Conservation (phyloP, 331 rosid genomes). For the Phaseolus coccineus region DNA sequence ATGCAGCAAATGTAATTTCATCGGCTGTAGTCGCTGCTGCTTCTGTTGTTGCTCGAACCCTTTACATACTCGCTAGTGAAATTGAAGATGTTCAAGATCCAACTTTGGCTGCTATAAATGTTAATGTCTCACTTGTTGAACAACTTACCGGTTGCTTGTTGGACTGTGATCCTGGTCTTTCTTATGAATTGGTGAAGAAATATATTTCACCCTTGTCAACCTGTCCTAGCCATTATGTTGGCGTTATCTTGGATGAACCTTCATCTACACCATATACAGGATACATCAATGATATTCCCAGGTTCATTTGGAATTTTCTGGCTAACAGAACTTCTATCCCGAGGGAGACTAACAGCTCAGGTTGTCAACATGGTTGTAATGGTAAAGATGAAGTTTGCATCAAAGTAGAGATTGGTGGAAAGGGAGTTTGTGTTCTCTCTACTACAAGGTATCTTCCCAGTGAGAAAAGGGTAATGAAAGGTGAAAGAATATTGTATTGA, state of each 20-base stretch:
- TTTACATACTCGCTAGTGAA: slow-evolving; percentile 76
- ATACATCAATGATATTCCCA: slow-evolving; percentile 75
- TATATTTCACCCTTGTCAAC: slow-evolving; percentile 68
- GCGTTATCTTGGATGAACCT: slow-evolving; percentile 80
- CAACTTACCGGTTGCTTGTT: slow-evolving; percentile 78
- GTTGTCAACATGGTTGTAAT: slow-evolving; percentile 71
- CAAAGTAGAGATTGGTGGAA: slow-evolving; percentile 74
- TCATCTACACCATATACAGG: slow-evolving; percentile 69
- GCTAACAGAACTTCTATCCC: slow-evolving; percentile 77
- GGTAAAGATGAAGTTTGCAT: slow-evolving; percentile 76
- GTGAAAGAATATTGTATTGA: no score
- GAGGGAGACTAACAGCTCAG: slow-evolving; percentile 54
- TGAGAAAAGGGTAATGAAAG: no score
- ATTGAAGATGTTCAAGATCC: slow-evolving; percentile 56
- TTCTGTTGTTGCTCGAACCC: slow-evolving; percentile 86
- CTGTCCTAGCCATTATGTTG: slow-evolving; percentile 93
- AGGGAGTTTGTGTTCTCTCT: slow-evolving; percentile 81
- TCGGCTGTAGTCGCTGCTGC: slow-evolving; percentile 87
- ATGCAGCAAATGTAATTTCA: slow-evolving; percentile 82
- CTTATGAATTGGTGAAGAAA: slow-evolving; percentile 83
- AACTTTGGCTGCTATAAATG: slow-evolving; percentile 67
- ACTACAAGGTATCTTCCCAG: slow-evolving; percentile 75
- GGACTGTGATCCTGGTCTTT: slow-evolving; percentile 87
- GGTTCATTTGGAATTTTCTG: slow-evolving; percentile 88
- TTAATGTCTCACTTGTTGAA: slow-evolving; percentile 80